Conservation (phyloP, 306 rosid genomes). For the Inga leiocalycina region DNA sequence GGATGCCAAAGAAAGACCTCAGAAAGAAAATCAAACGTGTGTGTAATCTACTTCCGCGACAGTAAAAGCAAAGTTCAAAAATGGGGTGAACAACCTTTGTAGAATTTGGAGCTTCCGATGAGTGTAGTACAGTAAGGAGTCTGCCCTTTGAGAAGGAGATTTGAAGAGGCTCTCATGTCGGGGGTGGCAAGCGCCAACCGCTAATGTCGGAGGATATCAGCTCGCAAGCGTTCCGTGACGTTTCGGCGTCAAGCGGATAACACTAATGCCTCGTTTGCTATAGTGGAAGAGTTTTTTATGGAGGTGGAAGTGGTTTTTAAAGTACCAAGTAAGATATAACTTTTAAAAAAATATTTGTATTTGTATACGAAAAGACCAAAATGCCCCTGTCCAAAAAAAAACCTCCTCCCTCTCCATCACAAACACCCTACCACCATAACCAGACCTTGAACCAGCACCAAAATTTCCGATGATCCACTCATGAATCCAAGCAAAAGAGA, state of each 20-base stretch:
- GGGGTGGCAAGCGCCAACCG: neutral
- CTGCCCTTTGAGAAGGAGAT: slow-evolving; percentile 62
- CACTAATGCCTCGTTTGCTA: too few relatives aligned
- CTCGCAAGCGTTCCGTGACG: neutral
- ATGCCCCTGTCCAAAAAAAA: too few relatives aligned
- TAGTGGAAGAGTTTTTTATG: too few relatives aligned
- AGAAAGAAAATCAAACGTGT: neutral
- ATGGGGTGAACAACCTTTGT: slow-evolving; percentile 45
- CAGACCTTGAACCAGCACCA: too few relatives aligned
- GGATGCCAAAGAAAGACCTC: neutral
- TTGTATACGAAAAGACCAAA: too few relatives aligned
- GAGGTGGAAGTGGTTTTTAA: too few relatives aligned
- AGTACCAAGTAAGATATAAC: too few relatives aligned
- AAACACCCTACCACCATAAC: too few relatives aligned
- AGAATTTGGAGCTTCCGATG: slow-evolving; percentile 34
- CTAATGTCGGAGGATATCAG: neutral
- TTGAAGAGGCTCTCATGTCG: slow-evolving; percentile 57
- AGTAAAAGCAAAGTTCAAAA: neutral
- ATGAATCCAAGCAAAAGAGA: too few relatives aligned
- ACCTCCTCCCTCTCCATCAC: too few relatives aligned
- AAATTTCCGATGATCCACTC: too few relatives aligned
- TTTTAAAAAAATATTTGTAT: too few relatives aligned
- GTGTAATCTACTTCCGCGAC: neutral
- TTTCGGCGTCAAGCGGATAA: neutral
- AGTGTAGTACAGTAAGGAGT: slow-evolving; percentile 46